These are phyloP conservation scores for Erodium trifolium DNA, from an alignment of 441 rosid genomes.

Conservation along the genomic window DNA sequence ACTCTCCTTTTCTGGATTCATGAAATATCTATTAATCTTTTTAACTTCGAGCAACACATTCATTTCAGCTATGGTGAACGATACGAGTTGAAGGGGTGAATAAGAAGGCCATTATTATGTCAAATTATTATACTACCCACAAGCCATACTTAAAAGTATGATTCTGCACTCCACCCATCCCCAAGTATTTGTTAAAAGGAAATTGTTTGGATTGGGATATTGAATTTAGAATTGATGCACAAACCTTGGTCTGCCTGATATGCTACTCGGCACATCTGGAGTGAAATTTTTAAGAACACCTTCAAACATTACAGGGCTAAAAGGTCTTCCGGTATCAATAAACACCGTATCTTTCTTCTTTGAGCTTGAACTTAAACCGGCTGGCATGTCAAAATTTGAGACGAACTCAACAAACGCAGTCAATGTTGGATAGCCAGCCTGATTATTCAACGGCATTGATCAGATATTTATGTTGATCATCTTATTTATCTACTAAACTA, in stretches of 20 bases:
- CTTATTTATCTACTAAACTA: background rate
- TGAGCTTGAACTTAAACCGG: conserved; percentile 27
- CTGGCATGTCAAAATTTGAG: conserved; percentile 50
- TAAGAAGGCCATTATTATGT: background rate
- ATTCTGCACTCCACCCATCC: background rate
- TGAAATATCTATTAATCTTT: background rate
- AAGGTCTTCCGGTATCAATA: conserved; percentile 67
- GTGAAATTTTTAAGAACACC: conserved; percentile 68
- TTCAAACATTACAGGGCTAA: conserved; percentile 79
- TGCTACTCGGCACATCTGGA: conserved; percentile 70
- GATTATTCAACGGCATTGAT: conserved; percentile 18
- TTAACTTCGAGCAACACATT: background rate
- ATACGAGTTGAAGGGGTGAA: background rate
- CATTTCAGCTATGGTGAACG: background rate
- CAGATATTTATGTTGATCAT: background rate
- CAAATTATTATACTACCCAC: background rate
- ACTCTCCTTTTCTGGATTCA: background rate
- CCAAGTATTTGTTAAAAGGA: background rate
- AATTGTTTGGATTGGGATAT: background rate
- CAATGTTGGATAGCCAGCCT: conserved; percentile 74
- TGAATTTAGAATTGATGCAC: conserved; percentile 14
- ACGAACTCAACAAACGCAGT: conserved; percentile 68
- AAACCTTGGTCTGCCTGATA: conserved; percentile 83
- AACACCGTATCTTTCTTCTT: conserved; percentile 35
- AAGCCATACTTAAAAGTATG: background rate